Percentiles rank a stretch among this genome's conserved stretches.
phyloP scores from a whole-genome alignment of 371 early-diverging fungal species.

The Mucor velutinosus region DNA sequence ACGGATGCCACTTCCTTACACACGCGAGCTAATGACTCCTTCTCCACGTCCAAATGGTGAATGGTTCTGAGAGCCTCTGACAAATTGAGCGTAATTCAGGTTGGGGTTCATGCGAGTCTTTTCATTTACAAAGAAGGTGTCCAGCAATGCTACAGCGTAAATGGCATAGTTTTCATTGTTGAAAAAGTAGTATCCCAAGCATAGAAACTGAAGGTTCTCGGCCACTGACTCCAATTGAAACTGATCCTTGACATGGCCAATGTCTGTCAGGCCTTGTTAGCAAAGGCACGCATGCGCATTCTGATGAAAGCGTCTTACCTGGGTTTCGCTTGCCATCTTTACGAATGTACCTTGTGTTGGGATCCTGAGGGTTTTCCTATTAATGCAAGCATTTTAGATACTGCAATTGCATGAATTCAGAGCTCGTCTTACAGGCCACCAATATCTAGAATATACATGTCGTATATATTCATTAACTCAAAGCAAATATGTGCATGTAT shows the following conservation, averaged over 20 bases:
- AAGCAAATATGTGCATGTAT: background rate
- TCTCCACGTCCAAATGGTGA: constrained; percentile 35
- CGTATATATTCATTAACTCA: background rate
- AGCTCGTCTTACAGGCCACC: constrained; percentile 43
- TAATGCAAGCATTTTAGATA: too few species aligned
- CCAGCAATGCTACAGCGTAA: constrained; percentile 32
- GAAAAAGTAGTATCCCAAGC: constrained; percentile 36
- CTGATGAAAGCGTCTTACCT: constrained; percentile 16
- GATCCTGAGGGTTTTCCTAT: constrained; percentile 20
- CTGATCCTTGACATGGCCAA: constrained; percentile 34
- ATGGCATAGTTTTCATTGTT: constrained; percentile 31
- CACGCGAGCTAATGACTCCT: constrained; percentile 41
- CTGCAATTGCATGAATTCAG: background rate
- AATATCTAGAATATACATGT: constrained; percentile 30
- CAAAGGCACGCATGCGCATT: background rate
- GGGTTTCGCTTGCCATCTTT: constrained; percentile 49
- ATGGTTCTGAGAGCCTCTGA: constrained; percentile 37
- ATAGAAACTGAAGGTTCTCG: constrained; percentile 34
- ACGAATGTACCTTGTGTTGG: constrained; percentile 29
- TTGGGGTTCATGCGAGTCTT: constrained; percentile 45
- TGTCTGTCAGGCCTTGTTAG: constrained; percentile 19
- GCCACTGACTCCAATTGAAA: constrained; percentile 38
- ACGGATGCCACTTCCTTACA: constrained; percentile 19
- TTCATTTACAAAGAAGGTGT: constrained; percentile 37
- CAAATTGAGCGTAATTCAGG: constrained; percentile 42